Evolutionary conservation across 495 filamentous ascomycete species (phyloP).

Genomic region (Penicillium fimorum): DNA sequence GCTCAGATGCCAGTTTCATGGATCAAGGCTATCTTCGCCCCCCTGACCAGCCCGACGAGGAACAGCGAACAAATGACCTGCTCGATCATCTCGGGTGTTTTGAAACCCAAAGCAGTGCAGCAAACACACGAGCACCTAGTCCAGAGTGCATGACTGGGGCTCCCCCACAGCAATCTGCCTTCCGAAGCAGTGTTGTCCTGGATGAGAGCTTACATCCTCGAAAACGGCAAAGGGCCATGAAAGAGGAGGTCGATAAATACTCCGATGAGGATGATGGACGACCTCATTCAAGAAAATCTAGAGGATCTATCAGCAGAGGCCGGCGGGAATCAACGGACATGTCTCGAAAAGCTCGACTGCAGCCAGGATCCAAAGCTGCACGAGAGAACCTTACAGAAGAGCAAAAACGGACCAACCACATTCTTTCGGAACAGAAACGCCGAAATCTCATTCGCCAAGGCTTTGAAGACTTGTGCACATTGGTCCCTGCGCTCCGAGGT

Average conservation of each 20-base stretch:
- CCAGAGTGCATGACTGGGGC: conserved; percentile 39
- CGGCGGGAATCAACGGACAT: conserved; percentile 35
- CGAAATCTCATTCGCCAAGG: conserved; percentile 74
- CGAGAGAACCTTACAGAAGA: conserved; percentile 80
- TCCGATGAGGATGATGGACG: conserved; percentile 41
- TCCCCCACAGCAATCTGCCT: conserved; percentile 11
- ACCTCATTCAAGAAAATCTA: conserved; percentile 51
- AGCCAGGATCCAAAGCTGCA: conserved; percentile 44
- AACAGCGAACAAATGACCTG: conserved; percentile 52
- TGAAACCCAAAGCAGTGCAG: conserved; percentile 51
- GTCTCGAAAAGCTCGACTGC: conserved; percentile 32
- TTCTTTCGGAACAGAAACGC: conserved; percentile 83
- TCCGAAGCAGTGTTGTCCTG: conserved; percentile 8
- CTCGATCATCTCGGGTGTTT: conserved; percentile 56
- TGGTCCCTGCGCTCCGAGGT: conserved; percentile 69
- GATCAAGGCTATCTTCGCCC: conserved; percentile 55
- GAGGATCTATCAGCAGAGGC: conserved; percentile 33
- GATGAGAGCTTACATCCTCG: conserved; percentile 36
- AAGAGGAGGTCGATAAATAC: conserved; percentile 38
- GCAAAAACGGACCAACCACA: conserved; percentile 85
- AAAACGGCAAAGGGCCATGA: conserved; percentile 36
- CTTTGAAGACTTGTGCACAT: conserved; percentile 66
- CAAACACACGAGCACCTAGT: conserved; percentile 58
- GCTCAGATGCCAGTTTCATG: conserved; percentile 63
- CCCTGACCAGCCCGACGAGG: conserved; percentile 53